Conservation (phyloP, 1,139 yeast genomes). For the Geotrichum klebahnii region DNA sequence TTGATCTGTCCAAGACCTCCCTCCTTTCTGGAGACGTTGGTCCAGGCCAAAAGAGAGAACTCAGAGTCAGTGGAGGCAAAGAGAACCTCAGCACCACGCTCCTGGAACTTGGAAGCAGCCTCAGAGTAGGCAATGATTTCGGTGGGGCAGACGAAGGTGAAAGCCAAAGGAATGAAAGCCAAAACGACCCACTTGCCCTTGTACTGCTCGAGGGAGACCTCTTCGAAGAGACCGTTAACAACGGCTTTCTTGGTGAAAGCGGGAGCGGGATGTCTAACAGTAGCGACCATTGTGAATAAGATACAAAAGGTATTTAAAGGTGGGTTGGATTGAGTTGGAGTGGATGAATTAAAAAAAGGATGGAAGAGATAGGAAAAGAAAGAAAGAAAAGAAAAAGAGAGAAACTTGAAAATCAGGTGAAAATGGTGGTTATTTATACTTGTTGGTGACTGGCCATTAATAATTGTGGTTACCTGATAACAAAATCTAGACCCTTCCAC, state of each 20-base stretch:
- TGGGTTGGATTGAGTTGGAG: background rate
- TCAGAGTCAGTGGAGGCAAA: slow-evolving; percentile 98
- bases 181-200: slow-evolving; percentile 96
- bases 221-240: slow-evolving; percentile 91
- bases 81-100: slow-evolving; percentile 80
- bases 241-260: slow-evolving; percentile 94
- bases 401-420: background rate
- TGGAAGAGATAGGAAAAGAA: background rate
- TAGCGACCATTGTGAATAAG: slow-evolving; percentile 84
- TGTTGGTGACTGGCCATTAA: background rate
- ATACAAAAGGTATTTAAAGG: background rate
- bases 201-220: slow-evolving; percentile 87
- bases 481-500: slow-evolving; percentile 1
- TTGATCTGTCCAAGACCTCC: slow-evolving; percentile 96
- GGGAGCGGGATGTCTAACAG: slow-evolving; percentile 94
- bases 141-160: slow-evolving; percentile 98
- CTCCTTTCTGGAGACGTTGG: slow-evolving; percentile 90
- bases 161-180: slow-evolving; percentile 96
- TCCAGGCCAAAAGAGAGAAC: slow-evolving; percentile 96
- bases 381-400: background rate
- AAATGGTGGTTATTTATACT: slow-evolving; percentile 9
- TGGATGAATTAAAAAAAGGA: background rate
- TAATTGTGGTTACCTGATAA: background rate
- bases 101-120: slow-evolving; percentile 83
- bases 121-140: slow-evolving; percentile 98